Percentiles rank a stretch among this genome's conserved stretches.
These are phyloP conservation scores for Fusarium chaquense DNA, from an alignment of 2,329 filamentous ascomycete genomes.

Conservation along the genomic window DNA sequence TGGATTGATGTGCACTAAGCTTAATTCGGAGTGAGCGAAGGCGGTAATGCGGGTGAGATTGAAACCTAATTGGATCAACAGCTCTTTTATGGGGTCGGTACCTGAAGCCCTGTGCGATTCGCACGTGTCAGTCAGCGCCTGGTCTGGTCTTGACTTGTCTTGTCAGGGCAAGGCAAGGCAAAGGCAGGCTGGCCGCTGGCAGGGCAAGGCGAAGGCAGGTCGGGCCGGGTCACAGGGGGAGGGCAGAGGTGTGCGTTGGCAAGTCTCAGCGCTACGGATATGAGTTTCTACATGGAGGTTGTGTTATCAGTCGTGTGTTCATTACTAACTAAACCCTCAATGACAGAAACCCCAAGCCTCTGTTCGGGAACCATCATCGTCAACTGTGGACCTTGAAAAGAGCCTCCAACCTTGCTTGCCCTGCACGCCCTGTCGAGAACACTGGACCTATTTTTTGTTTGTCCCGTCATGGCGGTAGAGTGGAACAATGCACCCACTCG, in stretches of 20 bases:
- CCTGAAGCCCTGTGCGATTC: constrained; percentile 43
- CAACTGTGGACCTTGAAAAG: constrained; percentile 14
- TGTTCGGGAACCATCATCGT: constrained; percentile 7
- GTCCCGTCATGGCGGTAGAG: constrained; percentile 36
- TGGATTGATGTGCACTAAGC: constrained; percentile 21
- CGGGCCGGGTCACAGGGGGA: constrained; percentile 34
- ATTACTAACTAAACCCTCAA: neutral
- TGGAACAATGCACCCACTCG: constrained; percentile 28
- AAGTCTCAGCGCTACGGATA: constrained; percentile 29
- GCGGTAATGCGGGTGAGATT: constrained; percentile 40
- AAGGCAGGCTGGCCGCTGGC: neutral
- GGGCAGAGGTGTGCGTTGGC: constrained; percentile 38
- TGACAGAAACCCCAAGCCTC: constrained; percentile 2
- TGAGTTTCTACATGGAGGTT: constrained; percentile 6
- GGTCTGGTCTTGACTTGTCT: constrained; percentile 8
- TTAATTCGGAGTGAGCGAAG: constrained; percentile 12
- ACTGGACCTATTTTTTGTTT: constrained; percentile 2
- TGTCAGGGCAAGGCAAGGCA: neutral
- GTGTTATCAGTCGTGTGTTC: neutral
- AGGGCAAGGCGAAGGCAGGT: constrained; percentile 16
- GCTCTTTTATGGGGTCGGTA: constrained; percentile 29
- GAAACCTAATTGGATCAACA: constrained; percentile 31
- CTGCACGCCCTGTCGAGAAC: constrained; percentile 6
- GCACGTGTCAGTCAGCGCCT: constrained; percentile 41
- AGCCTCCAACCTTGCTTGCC: constrained; percentile 11